Evolutionary conservation across 139 green algal genomes (phyloP), one percentile per base, ranked within the genome.

Genomic region (Coccomyxa sp.): DNA sequence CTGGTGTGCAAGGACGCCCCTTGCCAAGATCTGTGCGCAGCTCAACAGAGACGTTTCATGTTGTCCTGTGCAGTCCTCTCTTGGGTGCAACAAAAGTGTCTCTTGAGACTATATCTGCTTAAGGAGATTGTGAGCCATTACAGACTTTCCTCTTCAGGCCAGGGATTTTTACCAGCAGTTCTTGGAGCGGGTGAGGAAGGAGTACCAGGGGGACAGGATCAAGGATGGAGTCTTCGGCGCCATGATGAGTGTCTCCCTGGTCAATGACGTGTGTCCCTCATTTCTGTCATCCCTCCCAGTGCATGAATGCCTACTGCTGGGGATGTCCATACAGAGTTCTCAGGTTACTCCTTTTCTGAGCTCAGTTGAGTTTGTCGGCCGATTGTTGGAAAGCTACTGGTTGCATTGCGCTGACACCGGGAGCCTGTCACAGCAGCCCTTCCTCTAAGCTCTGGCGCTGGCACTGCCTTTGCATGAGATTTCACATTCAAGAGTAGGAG

Each of bases 191-290:
- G 57, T 96, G 38, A 51, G 79, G 13, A 45, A 76, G 25, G 84
- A 83, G 1, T 93, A 96, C 45, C 28, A 59, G 51, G 60, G 85
- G 27, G 89, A 92, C 21, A 75, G 75, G 13, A 83, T 96, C 12
- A 82, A 89, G 84, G 91, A 91, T 85, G 91, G 91, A 21, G 60
- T 88, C 28, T 95, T 95, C 87, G 92, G 89, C 10, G 92, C 92
- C 0, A 95, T 96, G 90, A 96, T 96, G 92, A 30, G 89, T 81
- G 92, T 94, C 13, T n/a, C 32, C 1, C 67, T 95, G 14, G 81
- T 86, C 25, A 96, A 96, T 83, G 93, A 96, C 75, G 82, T 85
- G 51, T 59, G 82, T 21, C n/a, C 60, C n/a, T 38, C 32, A 67
- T 83, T 88, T 51, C 85, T 92, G 66, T 91, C 88, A 1, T 82